Percentiles rank a stretch among this genome's conserved stretches.
phyloP scores from a whole-genome alignment of 2,329 filamentous ascomycete genomes.

The Coniochaeta hoffmannii region DNA sequence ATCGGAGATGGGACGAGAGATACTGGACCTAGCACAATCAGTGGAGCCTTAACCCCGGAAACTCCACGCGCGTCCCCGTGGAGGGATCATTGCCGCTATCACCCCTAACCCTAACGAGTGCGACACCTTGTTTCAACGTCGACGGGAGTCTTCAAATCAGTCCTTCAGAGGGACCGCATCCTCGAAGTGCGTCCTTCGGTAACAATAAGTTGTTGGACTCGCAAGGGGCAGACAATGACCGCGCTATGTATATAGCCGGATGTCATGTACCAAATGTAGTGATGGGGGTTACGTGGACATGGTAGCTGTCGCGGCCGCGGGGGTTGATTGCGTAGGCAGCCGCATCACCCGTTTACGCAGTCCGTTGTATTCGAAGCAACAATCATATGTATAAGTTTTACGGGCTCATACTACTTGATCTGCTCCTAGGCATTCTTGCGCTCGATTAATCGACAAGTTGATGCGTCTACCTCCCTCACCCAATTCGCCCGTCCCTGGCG shows the following conservation, averaged over 20 bases:
- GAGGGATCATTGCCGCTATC: background rate
- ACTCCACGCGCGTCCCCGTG: too few relatives aligned
- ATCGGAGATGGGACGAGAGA: background rate
- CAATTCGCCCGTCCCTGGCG: background rate
- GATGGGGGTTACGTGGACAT: background rate
- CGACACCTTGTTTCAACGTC: background rate
- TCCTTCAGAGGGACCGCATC: too few relatives aligned
- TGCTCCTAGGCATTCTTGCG: background rate
- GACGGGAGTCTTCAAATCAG: too few relatives aligned
- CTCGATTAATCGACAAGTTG: background rate
- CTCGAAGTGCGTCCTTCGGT: too few relatives aligned
- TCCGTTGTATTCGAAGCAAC: background rate
- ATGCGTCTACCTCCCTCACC: background rate
- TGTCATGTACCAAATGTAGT: background rate
- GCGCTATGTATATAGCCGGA: background rate
- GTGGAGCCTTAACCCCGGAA: background rate
- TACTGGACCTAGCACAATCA: background rate
- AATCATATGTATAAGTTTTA: background rate
- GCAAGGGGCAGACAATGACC: too few relatives aligned
- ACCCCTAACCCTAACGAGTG: too few relatives aligned
- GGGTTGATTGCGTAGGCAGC: background rate
- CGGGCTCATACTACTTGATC: background rate
- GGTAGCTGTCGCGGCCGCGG: background rate
- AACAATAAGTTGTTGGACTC: too few relatives aligned
- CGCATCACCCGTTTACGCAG: background rate